Percentiles rank a stretch among this genome's conserved stretches.
Conservation (phyloP, 2,329 filamentous ascomycete species). For the Pyricularia pennisetigena region DNA sequence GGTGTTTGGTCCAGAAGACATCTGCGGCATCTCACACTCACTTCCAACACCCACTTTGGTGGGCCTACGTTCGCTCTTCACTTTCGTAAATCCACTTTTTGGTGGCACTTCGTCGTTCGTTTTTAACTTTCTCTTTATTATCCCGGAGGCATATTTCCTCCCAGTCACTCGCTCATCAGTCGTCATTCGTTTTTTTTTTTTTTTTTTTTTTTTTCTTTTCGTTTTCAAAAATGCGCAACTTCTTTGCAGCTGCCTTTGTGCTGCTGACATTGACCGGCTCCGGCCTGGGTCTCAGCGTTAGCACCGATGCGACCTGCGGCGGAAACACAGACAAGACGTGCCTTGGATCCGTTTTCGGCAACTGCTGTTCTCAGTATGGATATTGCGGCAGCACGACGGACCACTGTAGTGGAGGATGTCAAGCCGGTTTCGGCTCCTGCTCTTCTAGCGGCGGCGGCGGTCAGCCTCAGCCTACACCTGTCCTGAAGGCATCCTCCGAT, state of each 20-base stretch:
- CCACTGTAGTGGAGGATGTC: not conserved
- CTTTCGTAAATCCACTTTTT: no score
- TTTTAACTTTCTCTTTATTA: not conserved
- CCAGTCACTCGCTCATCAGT: not conserved
- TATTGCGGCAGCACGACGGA: not conserved
- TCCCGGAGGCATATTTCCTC: not conserved
- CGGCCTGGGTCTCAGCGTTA: not conserved
- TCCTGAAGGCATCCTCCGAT: not conserved
- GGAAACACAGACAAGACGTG: constrained; percentile 1
- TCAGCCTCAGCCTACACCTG: not conserved
- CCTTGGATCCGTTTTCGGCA: constrained; percentile 1
- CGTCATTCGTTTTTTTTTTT: not conserved
- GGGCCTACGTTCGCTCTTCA: not conserved
- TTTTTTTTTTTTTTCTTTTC: not conserved
- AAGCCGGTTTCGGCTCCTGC: not conserved
- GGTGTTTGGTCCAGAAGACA: not conserved
- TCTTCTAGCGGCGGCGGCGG: not conserved
- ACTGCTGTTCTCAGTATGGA: constrained; percentile 9
- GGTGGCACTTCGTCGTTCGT: not conserved
- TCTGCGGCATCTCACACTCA: not conserved
- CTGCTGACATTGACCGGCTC: not conserved
- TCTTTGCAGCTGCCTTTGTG: not conserved
- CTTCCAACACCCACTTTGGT: not conserved
- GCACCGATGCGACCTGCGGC: constrained; percentile 8
- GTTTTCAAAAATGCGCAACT: not conserved